Base-by-base conservation (phyloP, 1,139 yeast genomes). In the Yamadazyma mexicana region DNA sequence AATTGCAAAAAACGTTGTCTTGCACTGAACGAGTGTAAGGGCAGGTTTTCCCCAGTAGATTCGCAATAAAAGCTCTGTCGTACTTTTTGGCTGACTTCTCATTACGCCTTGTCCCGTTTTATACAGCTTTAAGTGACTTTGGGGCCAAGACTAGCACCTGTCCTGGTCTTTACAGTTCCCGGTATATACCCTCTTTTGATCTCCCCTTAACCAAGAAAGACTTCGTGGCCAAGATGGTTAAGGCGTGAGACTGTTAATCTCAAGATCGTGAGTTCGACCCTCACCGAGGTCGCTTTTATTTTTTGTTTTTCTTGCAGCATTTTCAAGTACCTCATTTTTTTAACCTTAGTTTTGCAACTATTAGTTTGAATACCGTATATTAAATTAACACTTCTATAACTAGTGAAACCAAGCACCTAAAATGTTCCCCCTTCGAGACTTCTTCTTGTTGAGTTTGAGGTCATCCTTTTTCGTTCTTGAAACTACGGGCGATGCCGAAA, bases 161-260 rank as follows among this genome's bases (percentile, higher is more conserved):
- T n/a, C n/a, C n/a, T n/a, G n/a, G n/a, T n/a, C n/a, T n/a, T n/a
- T n/a, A n/a, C n/a, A n/a, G n/a, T n/a, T n/a, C n/a, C n/a, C n/a
- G n/a, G n/a, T n/a, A n/a, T n/a, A n/a, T n/a, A n/a, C n/a, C n/a
- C n/a, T n/a, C n/a, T n/a, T n/a, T n/a, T n/a, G n/a, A n/a, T n/a
- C n/a, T n/a, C n/a, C n/a, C n/a, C n/a, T n/a, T n/a, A n/a, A n/a
- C n/a, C n/a, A 26, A 26, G n/a, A 16, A 44, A 15, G 76, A 70
- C 74, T 69, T 64, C 75, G 75, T 70, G 77, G 77, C 77, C 76
- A 70, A 71, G 75, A 59, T 71, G 77, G 77, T 58, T 71, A 71
- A 73, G 76, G 77, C 76, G 76, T 69, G 64, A 69, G 75, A 70
- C 77, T 71, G 76, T 70, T 71, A 70, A 62, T 67, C 70, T 60